Base-by-base conservation (phyloP, 805 yeast species). In the Starmerella bombicola region DNA sequence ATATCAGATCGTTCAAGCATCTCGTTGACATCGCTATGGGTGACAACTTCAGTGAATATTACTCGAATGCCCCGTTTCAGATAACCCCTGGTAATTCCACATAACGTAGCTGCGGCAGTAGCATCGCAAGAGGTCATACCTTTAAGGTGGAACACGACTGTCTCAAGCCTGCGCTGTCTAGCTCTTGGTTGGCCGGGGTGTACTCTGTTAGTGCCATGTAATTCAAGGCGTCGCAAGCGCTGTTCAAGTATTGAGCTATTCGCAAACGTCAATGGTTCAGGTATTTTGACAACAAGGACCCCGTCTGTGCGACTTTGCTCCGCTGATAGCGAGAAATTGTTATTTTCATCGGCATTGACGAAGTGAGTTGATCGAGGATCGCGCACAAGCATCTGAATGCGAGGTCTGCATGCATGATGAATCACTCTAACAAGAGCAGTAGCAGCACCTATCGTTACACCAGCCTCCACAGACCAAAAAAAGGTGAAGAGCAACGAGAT, bases 261-360 rank as follows among this genome's bases (percentile, higher is more conserved):
- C 30, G 93, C 83, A 59, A 85, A 85, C 4, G 86, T 82, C 45
- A 85, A 64, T 1, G 95, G 94, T 55, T 85, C 95, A 0, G 95
- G 85, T 32, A 85, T 72, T 48, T 78, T 79, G 28, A 85, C 79
- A 22, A 84, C 73, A 26, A 86, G 63, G 41, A 85, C 79, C 0
- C 84, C 85, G 20, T 48, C 49, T 18, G 17, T 32, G 21, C 35
- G 16, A n/a, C 38, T 41, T 1, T 33, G 26, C 1, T 37, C 39
- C 32, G 33, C 33, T 10, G 60, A 66, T 2, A 63, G 70, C 21
- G 67, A 59, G 30, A 71, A 12, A 8, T 12, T 8, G 7, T 29
- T 9, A 17, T 12, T 9, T 9, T 29, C 76, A 57, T 82, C 93
- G 0, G 85, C 84, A 55, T 81, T 80, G 32, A 78, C 65, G 55